These are phyloP conservation scores for Volvox africanus DNA, from an alignment of 139 green algal species.

Conservation along the genomic window DNA sequence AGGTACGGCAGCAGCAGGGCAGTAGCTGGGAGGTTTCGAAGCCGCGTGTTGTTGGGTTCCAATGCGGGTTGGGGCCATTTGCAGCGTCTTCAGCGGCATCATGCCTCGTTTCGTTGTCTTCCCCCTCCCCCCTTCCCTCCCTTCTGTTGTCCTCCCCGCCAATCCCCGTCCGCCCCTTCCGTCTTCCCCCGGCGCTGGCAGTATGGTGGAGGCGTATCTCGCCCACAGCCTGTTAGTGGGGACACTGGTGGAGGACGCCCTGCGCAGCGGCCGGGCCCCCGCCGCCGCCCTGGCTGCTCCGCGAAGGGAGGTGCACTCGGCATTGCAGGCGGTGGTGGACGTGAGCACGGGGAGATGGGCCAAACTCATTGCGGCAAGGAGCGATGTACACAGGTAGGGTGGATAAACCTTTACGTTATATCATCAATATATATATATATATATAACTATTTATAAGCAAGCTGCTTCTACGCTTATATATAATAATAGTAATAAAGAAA, in stretches of 20 bases:
- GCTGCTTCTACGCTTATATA: too few species aligned
- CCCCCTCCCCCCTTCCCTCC: too few species aligned
- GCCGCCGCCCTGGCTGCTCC: constrained; percentile 9
- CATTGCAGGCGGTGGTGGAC: constrained; percentile 69
- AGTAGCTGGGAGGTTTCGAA: too few species aligned
- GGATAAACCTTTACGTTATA: too few species aligned
- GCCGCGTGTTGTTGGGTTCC: too few species aligned
- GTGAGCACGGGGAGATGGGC: constrained; percentile 77
- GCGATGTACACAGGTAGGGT: constrained; percentile 48
- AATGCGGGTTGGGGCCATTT: too few species aligned
- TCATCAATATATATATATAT: too few species aligned
- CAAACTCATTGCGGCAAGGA: constrained; percentile 76
- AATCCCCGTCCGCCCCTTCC: background rate
- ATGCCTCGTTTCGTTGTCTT: too few species aligned
- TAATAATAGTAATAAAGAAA: too few species aligned
- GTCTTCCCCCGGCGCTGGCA: background rate
- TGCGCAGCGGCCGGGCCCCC: constrained; percentile 14
- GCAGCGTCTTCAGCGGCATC: too few species aligned
- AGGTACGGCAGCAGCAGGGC: background rate
- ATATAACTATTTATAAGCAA: too few species aligned
- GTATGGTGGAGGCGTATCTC: constrained; percentile 60
- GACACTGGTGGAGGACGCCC: constrained; percentile 42
- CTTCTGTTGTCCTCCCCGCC: too few species aligned
- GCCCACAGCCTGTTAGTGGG: constrained; percentile 49
- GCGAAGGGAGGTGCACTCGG: constrained; percentile 46